Evolutionary conservation across 2,329 filamentous ascomycete genomes (phyloP).

Genomic region (Gyromitra esculenta): DNA sequence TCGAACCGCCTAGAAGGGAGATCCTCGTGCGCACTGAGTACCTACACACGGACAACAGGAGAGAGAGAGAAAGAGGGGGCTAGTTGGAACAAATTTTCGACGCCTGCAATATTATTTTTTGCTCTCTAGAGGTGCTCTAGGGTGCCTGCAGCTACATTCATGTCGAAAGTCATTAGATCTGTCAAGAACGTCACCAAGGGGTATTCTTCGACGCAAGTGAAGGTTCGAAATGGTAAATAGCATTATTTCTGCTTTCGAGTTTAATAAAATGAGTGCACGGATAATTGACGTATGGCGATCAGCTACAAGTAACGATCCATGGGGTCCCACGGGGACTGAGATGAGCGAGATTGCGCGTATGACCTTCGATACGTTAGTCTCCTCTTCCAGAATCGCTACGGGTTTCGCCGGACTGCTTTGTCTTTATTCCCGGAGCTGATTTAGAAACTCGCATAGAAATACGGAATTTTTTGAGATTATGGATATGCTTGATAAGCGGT

Average conservation of each 20-base stretch:
- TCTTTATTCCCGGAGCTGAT: slow-evolving; percentile 40
- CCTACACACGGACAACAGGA: background rate
- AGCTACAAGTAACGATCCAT: slow-evolving; percentile 99
- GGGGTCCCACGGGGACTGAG: slow-evolving; percentile 96
- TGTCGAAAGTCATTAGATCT: slow-evolving; percentile 97
- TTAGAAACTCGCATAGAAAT: slow-evolving; percentile 68
- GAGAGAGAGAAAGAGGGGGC: slow-evolving; percentile 18
- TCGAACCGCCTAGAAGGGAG: slow-evolving; percentile 31
- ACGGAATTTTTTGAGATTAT: slow-evolving; percentile 99
- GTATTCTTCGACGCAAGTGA: slow-evolving; percentile 95
- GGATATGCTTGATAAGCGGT: slow-evolving; percentile 98
- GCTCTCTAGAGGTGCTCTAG: slow-evolving; percentile 34
- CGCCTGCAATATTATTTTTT: slow-evolving; percentile 26
- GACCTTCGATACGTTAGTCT: slow-evolving; percentile 91
- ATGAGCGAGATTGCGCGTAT: slow-evolving; percentile 99
- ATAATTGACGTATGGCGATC: slow-evolving; percentile 52
- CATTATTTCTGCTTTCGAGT: slow-evolving; percentile 23
- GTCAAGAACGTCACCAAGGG: slow-evolving; percentile 99
- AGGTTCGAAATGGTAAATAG: slow-evolving; percentile 90
- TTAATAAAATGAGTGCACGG: slow-evolving; percentile 23
- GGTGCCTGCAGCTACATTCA: slow-evolving; percentile 61
- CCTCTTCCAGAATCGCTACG: slow-evolving; percentile 14
- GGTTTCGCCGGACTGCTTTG: slow-evolving; percentile 13
- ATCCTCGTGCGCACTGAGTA: slow-evolving; percentile 9
- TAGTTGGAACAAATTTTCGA: slow-evolving; percentile 24